Evolutionary conservation across 805 yeast species (phyloP).

Genomic region (Kockiozyma suomiensis): DNA sequence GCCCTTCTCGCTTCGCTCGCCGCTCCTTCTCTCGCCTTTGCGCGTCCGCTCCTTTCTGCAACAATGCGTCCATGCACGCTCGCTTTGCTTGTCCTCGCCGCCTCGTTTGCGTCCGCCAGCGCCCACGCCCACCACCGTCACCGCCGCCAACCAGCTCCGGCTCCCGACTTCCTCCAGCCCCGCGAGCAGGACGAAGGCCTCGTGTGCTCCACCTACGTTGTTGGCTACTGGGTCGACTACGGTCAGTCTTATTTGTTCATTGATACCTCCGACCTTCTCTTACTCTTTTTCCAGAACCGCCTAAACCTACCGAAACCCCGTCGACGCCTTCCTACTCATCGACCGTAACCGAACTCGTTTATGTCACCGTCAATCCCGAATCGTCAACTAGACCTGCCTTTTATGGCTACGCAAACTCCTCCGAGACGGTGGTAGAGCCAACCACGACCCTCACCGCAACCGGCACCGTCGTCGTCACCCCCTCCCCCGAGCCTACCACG

Average conservation of each 20-base stretch:
- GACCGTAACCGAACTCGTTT: conserved; percentile 10
- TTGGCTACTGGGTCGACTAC: conserved; percentile 25
- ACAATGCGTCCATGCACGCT: conserved; percentile 5
- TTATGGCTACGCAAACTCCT: conserved; percentile 2
- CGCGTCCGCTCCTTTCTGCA: background rate
- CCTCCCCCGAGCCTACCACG: conserved; percentile 7
- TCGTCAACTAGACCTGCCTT: background rate
- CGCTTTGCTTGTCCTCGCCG: conserved; percentile 2
- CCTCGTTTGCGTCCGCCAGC: conserved; percentile 4
- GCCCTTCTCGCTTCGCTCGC: too few species aligned
- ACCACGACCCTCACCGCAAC: conserved; percentile 11
- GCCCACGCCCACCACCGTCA: conserved; percentile 23
- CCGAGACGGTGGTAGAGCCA: conserved; percentile 2
- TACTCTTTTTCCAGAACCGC: conserved; percentile 14
- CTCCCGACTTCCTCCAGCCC: background rate
- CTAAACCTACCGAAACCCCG: conserved; percentile 9
- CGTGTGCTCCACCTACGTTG: conserved; percentile 25
- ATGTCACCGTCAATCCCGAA: conserved; percentile 20
- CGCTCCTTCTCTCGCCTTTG: conserved; percentile 4
- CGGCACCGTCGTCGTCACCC: conserved; percentile 7
- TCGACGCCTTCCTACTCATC: conserved; percentile 12
- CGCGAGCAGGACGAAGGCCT: conserved; percentile 7
- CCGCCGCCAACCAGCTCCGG: conserved; percentile 12
- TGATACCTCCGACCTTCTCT: too few species aligned
- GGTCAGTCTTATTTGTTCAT: conserved; percentile 1